Conservation (phyloP, 768 basidiomycete species). For the Collybia sp. region DNA sequence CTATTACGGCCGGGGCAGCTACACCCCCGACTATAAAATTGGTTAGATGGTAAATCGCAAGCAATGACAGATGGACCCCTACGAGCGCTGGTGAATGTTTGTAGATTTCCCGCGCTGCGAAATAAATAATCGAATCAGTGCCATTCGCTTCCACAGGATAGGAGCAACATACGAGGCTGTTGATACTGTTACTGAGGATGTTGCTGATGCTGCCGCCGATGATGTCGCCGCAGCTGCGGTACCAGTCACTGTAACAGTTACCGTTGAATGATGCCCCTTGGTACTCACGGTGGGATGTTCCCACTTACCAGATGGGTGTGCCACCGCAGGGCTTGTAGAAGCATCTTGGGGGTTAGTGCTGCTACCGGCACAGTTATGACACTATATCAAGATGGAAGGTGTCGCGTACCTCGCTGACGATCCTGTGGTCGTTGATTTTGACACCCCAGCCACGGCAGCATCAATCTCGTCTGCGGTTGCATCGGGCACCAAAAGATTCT, state of each 20-base stretch:
- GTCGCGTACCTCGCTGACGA: constrained; percentile 9
- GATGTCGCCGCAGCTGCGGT: constrained; percentile 8
- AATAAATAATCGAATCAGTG: too few relatives aligned
- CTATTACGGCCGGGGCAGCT: constrained; percentile 36
- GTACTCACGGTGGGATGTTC: too few relatives aligned
- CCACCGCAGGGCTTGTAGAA: too few relatives aligned
- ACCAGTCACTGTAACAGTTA: constrained; percentile 17
- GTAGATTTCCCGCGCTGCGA: constrained; percentile 34
- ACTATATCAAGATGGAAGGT: not conserved
- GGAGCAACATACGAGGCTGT: constrained; percentile 7
- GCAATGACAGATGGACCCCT: constrained; percentile 12
- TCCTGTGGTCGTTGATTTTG: constrained; percentile 4
- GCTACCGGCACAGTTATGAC: not conserved
- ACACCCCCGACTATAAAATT: constrained; percentile 34
- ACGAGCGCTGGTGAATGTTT: constrained; percentile 48
- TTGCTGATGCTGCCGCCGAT: constrained; percentile 10
- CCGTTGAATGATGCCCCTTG: constrained; percentile 9
- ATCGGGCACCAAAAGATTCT: constrained; percentile 52
- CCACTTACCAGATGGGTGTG: too few relatives aligned
- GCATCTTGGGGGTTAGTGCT: too few relatives aligned
- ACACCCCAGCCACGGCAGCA: constrained; percentile 39
- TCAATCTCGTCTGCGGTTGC: constrained; percentile 54
- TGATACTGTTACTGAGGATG: constrained; percentile 4
- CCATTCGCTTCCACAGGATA: not conserved
- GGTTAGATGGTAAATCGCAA: not conserved